Conservation (phyloP, 805 yeast species). For the Cyberlindnera lachancei region DNA sequence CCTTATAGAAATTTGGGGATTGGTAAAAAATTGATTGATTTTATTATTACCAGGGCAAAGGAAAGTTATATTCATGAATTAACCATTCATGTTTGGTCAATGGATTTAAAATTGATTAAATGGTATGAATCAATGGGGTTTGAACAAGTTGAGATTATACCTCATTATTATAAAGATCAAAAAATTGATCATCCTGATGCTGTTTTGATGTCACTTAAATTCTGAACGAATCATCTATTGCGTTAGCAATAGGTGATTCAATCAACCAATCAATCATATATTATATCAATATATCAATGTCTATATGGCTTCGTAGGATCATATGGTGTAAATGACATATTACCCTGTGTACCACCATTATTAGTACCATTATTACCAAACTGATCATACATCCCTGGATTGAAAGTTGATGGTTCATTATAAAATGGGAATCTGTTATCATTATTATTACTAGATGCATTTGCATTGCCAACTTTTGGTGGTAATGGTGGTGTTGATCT, state of each 20-base stretch:
- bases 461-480: constrained; percentile 6
- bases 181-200: constrained; percentile 44
- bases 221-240: too few relatives aligned
- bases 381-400: constrained; percentile 29
- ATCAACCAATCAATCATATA: too few relatives aligned
- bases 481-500: constrained; percentile 4
- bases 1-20: constrained; percentile 57
- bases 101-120: constrained; percentile 32
- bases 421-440: constrained; percentile 34
- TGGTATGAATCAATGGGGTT: constrained; percentile 53
- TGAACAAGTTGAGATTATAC: constrained; percentile 26
- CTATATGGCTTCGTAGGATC: constrained; percentile 15
- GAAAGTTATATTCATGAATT: constrained; percentile 45
- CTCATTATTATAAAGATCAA: constrained; percentile 41
- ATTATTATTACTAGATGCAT: constrained; percentile 1
- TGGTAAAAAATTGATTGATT: constrained; percentile 51
- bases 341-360: constrained; percentile 1
- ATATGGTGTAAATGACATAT: constrained; percentile 19
- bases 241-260: too few relatives aligned
- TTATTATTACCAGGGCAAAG: constrained; percentile 49
- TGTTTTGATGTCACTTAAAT: constrained; percentile 26
- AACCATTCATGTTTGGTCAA: constrained; percentile 44
- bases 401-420: constrained; percentile 43
- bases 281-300: neutral
- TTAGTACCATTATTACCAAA: constrained; percentile 2